Base-by-base conservation (phyloP, 2,329 filamentous ascomycete genomes). In the Cytospora mali region DNA sequence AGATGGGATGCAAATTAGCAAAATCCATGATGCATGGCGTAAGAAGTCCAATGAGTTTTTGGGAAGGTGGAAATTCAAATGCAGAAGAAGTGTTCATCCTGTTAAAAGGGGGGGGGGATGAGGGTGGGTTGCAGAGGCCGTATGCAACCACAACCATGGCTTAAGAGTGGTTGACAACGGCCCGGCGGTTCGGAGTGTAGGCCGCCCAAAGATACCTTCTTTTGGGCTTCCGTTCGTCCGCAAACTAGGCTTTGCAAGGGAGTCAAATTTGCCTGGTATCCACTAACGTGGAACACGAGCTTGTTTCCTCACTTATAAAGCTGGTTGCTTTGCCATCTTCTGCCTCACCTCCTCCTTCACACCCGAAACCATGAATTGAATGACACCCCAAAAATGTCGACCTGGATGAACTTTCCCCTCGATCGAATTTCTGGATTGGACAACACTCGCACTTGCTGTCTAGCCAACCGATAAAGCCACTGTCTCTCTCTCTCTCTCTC, bases 11-110 rank as follows among this genome's bases (percentile, higher is more conserved):
- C 13, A 29, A 21, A 50, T 65, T 61, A 65, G 63, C 56, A 62
- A 49, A 50, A 25, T 48, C 35, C 48, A 57, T 57, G 3, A 50
- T 59, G 57, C 61, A 59, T 59, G 55, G 25, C 29, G 51, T 33
- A 52, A 68, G 71, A 51, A 70, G 63, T 51, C 62, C 50, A 67
- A 66, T 39, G n/a, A 58, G 52, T 62, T 65, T 65, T n/a, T 48
- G 53, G 68, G 58, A 68, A 66, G 69, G 64, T 66, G 50, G 39
- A 51, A 62, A 59, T 55, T 35, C 46, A 64, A 57, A 51, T 33
- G n/a, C n/a, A 31, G 23, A 35, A 29, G 58, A 28, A 60, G 50
- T 54, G 28, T 21, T 51, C 64, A 67, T 46, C 11, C 18, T 21
- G 42, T n/a, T n/a, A n/a, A n/a, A 23, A 3, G 14, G 10, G 42